These are phyloP conservation scores for Trametes cinnabarina DNA, from an alignment of 768 basidiomycete species.

Conservation along the genomic window DNA sequence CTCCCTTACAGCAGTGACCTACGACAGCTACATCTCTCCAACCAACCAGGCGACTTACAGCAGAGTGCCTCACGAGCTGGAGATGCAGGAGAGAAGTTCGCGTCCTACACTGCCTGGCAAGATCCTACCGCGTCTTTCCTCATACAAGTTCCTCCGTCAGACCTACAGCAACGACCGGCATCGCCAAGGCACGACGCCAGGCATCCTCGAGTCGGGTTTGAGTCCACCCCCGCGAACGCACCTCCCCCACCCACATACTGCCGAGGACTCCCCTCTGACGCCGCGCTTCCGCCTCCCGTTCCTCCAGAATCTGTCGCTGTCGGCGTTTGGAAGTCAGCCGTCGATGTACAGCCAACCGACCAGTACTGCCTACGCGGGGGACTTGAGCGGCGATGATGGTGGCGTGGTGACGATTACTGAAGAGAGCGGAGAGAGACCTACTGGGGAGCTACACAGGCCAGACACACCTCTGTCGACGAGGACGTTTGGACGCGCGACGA, in stretches of 20 bases:
- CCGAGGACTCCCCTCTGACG: not conserved
- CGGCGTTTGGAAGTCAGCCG: slow-evolving; percentile 17
- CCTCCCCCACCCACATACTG: not conserved
- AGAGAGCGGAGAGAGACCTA: not conserved
- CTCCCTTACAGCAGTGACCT: not conserved
- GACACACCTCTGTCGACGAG: slow-evolving; percentile 12
- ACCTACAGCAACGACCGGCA: not conserved
- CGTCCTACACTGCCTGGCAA: not conserved
- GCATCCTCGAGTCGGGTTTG: not conserved
- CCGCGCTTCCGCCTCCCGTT: slow-evolving; percentile 9
- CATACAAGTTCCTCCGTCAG: not conserved
- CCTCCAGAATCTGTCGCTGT: slow-evolving; percentile 19
- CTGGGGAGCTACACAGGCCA: not conserved
- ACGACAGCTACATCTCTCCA: slow-evolving; percentile 11
- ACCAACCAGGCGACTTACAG: not conserved
- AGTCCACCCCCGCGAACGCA: slow-evolving; percentile 11
- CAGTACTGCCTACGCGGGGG: not conserved
- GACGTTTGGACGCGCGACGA: slow-evolving; percentile 7
- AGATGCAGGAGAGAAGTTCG: not conserved
- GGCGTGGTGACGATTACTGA: not conserved
- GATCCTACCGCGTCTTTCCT: not conserved
- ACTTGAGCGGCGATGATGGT: not conserved
- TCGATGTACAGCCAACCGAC: not conserved
- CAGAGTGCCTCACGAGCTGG: slow-evolving; percentile 2
- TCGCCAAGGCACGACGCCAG: not conserved